These are phyloP conservation scores for Linanthus parryae DNA, from an alignment of 148 eudicot species.

Conservation along the genomic window DNA sequence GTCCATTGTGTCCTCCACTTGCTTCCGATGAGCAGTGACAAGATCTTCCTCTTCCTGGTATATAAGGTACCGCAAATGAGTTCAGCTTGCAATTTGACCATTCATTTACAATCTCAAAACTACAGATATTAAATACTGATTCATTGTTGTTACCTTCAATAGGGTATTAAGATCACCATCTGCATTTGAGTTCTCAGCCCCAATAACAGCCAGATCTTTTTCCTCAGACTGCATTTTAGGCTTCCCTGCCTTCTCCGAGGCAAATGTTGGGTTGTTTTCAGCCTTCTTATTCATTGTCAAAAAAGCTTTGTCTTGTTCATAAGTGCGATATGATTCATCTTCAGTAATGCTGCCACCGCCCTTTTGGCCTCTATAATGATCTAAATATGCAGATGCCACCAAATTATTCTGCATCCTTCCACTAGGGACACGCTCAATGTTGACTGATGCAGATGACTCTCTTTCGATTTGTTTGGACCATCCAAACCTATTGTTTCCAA, in stretches of 20 bases:
- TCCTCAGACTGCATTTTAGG: constrained; percentile 13
- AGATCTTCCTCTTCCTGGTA: constrained; percentile 70
- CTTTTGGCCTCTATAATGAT: constrained; percentile 24
- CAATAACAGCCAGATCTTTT: constrained; percentile 11
- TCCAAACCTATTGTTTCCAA: constrained; percentile 42
- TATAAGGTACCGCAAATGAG: constrained; percentile 6
- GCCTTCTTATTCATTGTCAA: constrained; percentile 24
- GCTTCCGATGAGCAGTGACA: constrained; percentile 53
- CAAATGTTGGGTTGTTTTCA: constrained; percentile 24
- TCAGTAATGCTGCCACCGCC: constrained; percentile 25
- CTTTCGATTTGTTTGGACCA: constrained; percentile 43
- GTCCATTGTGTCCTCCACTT: constrained; percentile 61
- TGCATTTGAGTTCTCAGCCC: constrained; percentile 18
- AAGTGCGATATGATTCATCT: constrained; percentile 32
- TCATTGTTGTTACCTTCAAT: constrained; percentile 48
- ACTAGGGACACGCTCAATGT: constrained; percentile 39
- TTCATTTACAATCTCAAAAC: no score
- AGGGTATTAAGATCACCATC: constrained; percentile 55
- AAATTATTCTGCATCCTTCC: constrained; percentile 35
- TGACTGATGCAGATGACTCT: constrained; percentile 36
- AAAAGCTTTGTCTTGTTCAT: constrained; percentile 33
- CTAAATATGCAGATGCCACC: constrained; percentile 15
- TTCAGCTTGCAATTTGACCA: no score
- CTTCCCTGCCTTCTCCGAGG: constrained; percentile 24
- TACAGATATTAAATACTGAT: no score